Base-by-base conservation (phyloP, 163 green algal genomes). In the Chlorella variabilis region DNA sequence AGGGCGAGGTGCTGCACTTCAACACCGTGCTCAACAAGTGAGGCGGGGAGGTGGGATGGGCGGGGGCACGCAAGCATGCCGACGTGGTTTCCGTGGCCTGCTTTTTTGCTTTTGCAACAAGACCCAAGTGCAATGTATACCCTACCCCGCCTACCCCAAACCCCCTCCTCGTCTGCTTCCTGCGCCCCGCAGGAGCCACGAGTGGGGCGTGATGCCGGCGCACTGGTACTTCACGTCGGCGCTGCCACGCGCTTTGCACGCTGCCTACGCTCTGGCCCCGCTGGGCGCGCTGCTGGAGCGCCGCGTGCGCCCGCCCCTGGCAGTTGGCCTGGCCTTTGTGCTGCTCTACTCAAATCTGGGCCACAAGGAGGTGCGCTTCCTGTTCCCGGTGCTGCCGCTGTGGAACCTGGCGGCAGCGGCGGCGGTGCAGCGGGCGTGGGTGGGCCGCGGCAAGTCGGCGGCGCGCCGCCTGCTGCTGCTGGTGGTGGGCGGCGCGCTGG, bases 191-290 rank as follows among this genome's bases (percentile, higher is more conserved):
- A 93, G 88, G 83, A 97, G 92, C 81, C 80, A 78, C 18, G 91
- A 97, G 51, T 98, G 92, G 92, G 94, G 94, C 2, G 79, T 88
- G 42, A 89, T 85, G 71, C 90, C 93, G 13, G 86, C 42, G n/a
- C 85, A 93, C 83, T 98, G 94, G 94, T 98, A 98, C 87, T 93
- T 91, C 49, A 94, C 90, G 4, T 96, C 91, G 23, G 94, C 93
- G 5, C 81, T 98, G 49, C 94, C 93, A 3, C 82, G 92, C 1
- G 81, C 87, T 0, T 83, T 98, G 65, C 83, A 95, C 25, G 78
- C 76, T 17, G 87, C 78, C 21, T 85, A 86, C 41, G 90, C 86
- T 4, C 82, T 98, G 48, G 82, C 87, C 33, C 62, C 87, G 15
- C 61, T 93, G 25, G 94, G 90, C 27, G 61, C 84, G 4, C 9